Base-by-base conservation (phyloP, 129 eudicot genomes). In the Chrysanthemum makinoi region DNA sequence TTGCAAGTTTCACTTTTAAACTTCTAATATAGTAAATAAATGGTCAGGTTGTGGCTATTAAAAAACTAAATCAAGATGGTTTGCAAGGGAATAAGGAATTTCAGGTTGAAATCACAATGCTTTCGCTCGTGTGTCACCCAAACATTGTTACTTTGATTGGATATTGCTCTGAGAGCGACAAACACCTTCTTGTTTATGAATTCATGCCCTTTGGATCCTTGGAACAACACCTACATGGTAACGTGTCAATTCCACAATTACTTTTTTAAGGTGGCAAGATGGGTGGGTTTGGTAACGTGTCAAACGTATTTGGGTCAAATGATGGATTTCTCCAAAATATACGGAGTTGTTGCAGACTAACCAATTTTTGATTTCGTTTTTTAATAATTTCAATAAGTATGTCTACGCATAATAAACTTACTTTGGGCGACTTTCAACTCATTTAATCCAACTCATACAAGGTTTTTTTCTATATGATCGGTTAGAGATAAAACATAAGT, bases 151-250 rank as follows among this genome's bases (percentile, higher is more conserved):
- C 71, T 50, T 55, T 88, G 85, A 85, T 88, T 8, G 95, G 95
- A 52, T 83, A 83, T 35, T 88, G 91, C 56, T 79, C 85, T 8
- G 91, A 88, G 63, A 85, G 84, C 10, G 75, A 77, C 16, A 77
- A 83, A 47, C 85, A 77, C 39, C 85, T 88, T 64, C 77, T 88
- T 74, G 89, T 88, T 49, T 86, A 86, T 47, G 96, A 88, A 35
- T 86, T 62, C 83, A 79, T 88, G 89, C 89, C 91, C 66, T 65
- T 83, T 1, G 96, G 96, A 72, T 88, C 91, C 17, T 71, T 88
- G 78, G 86, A 88, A 74, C 53, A 72, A 49, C 89, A 82, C 73
- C 83, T 88, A 14, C 82, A 84, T 78, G 86, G 87, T 87, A 80
- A 79, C 10, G 48, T 48, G 24, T 68, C 51, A 19, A 44, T 35